Evolutionary conservation across 352 stramenopile genomes (phyloP).

Genomic region (Phytophthora pini): DNA sequence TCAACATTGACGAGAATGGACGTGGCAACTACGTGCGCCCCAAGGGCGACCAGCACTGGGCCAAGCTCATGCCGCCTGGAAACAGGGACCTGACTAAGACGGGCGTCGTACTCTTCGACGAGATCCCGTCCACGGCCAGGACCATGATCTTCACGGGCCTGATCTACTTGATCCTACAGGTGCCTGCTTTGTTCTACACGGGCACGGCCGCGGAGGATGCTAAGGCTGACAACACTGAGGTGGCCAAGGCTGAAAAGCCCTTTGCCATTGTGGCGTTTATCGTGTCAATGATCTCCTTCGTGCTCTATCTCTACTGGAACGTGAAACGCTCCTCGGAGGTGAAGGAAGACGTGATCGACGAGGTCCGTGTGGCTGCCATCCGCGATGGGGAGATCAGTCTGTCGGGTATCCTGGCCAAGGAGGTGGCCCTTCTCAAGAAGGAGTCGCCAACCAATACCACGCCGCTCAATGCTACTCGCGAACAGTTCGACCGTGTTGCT

Average conservation of each 20-base stretch:
- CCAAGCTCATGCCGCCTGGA: conserved; percentile 85
- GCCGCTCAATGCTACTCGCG: conserved; percentile 56
- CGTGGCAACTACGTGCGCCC: conserved; percentile 86
- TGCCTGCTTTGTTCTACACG: conserved; percentile 92
- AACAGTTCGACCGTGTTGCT: conserved; percentile 83
- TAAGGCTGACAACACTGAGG: conserved; percentile 62
- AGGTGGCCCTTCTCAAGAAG: conserved; percentile 78
- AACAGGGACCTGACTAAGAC: conserved; percentile 72
- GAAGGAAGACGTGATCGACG: conserved; percentile 69
- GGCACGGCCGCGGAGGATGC: conserved; percentile 65
- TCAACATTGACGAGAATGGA: conserved; percentile 93
- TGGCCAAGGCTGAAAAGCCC: conserved; percentile 88
- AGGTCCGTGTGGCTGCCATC: conserved; percentile 78
- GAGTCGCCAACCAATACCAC: conserved; percentile 45
- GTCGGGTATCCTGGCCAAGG: conserved; percentile 77
- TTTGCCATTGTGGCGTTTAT: conserved; percentile 92
- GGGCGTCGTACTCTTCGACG: conserved; percentile 82
- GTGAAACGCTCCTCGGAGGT: conserved; percentile 80
- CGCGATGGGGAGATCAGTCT: conserved; percentile 77
- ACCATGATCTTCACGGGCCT: conserved; percentile 94
- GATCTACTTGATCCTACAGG: conserved; percentile 97
- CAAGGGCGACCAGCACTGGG: conserved; percentile 82
- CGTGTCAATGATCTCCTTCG: conserved; percentile 90
- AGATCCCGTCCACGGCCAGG: conserved; percentile 89
- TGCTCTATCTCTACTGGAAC: conserved; percentile 94